Conservation (phyloP, 2,329 filamentous ascomycete species). For the Exophiala sp. region DNA sequence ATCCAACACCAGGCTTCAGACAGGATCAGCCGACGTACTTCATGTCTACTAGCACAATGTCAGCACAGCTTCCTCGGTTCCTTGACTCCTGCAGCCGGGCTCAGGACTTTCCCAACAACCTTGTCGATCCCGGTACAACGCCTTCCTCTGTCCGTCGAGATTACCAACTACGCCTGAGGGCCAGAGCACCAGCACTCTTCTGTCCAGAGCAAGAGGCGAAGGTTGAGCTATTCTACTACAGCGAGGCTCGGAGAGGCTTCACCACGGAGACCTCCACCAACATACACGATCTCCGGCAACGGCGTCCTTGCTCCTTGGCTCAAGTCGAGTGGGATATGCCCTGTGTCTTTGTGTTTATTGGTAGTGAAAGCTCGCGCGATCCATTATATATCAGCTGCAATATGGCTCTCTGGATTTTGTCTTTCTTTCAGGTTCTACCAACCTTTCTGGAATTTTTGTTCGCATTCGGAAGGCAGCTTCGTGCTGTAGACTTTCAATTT, state of each 20-base stretch:
- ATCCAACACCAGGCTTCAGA: neutral
- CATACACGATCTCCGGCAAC: conserved; percentile 7
- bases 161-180: conserved; percentile 9
- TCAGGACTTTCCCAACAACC: conserved; percentile 17
- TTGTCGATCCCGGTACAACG: conserved; percentile 6
- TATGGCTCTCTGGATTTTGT: conserved; percentile 24
- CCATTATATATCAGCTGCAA: conserved; percentile 18
- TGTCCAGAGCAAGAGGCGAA: conserved; percentile 3
- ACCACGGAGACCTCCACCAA: conserved; percentile 5
- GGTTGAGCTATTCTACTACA: conserved; percentile 17
- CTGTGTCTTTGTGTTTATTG: conserved; percentile 15
- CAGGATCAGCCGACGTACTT: neutral
- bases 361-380: conserved; percentile 19
- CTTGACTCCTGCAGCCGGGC: conserved; percentile 8
- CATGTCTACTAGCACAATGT: neutral
- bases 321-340: neutral
- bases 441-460: conserved; percentile 33
- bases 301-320: neutral
- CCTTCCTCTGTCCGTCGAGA: conserved; percentile 7
- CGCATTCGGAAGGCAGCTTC: conserved; percentile 29
- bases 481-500: conserved; percentile 35
- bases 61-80: conserved; percentile 4
- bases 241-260: neutral
- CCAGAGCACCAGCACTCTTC: conserved; percentile 13
- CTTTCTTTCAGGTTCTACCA: conserved; percentile 33